Base-by-base conservation (phyloP, 2,329 filamentous ascomycete species). In the Cytospora piceae region DNA sequence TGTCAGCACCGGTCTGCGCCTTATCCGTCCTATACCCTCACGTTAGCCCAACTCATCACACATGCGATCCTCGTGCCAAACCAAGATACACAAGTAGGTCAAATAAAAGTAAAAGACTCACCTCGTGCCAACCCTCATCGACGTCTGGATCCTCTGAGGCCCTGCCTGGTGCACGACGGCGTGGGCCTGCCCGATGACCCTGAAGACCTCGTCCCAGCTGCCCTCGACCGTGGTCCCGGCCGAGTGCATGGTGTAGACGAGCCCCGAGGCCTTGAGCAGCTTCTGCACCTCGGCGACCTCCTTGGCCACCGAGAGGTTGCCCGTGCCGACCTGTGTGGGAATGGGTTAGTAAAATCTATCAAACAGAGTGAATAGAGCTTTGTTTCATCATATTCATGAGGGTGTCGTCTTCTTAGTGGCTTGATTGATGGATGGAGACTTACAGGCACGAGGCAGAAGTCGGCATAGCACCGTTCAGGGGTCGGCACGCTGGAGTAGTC, bases 181-280 rank as follows among this genome's bases (percentile, higher is more conserved):
- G 79, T 96, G 93, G 4, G 91, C 92, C 79, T 94, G 91, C n/a
- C 93, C 93, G 70, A 96, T 91, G 32, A 94, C 84, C 64, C 81
- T 83, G 84, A 96, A 93, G 66, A 96, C 93, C 37, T 91, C 87
- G 70, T 96, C 91, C 94, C 95, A 98, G 51, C 88, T 85, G 2
- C 94, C 95, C 81, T 98, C 94, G 63, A 98, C 86, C 0, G 94
- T 98, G 0, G 94, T 97, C 15, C 94, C 95, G 2, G 93, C 94
- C 31, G 92, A 94, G 79, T 98, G 94, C 92, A 98, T 95, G 56
- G 85, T 88, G 75, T 94, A 94, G 69, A 87, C 89, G 69, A 98
- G 77, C 2, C 93, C 93, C 71, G 90, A 95, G 62, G 86, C 87
- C 77, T 90, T 88, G 72, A 99, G 84, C 42, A 98, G 83, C 65